Evolutionary conservation across 23 red algal genomes (phyloP).

Genomic region (Gracilaria vermiculophylla): DNA sequence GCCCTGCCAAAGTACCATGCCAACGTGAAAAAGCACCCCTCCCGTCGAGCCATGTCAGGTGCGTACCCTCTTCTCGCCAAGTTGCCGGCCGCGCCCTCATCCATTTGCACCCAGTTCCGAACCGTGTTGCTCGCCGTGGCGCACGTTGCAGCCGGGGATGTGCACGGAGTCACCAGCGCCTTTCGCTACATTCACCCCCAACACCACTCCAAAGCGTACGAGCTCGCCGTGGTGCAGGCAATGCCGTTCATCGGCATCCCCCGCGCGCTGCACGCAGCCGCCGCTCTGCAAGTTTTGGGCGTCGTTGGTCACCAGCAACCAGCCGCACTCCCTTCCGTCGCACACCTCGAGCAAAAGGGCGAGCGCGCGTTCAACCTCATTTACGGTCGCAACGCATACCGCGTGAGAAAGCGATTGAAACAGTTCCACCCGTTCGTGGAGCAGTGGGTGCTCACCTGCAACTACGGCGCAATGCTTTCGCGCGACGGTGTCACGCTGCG

Average conservation of each 20-base stretch:
- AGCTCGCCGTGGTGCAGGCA: constrained; percentile 67
- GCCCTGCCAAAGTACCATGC: no score
- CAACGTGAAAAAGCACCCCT: no score
- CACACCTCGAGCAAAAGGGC: not conserved
- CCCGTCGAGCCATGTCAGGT: not conserved
- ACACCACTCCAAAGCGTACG: constrained; percentile 47
- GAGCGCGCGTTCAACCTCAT: constrained; percentile 43
- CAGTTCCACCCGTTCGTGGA: constrained; percentile 71
- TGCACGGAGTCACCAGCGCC: constrained; percentile 33
- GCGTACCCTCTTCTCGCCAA: constrained; percentile 34
- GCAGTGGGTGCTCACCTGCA: constrained; percentile 69
- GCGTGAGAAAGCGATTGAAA: constrained; percentile 52
- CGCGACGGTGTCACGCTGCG: constrained; percentile 48
- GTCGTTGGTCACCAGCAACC: not conserved
- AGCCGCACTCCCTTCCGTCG: not conserved
- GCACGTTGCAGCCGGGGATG: constrained; percentile 65
- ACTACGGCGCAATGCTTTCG: constrained; percentile 63
- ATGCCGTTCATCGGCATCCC: constrained; percentile 76
- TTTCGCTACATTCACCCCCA: constrained; percentile 32
- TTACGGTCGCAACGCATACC: constrained; percentile 57
- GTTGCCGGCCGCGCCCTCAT: constrained; percentile 12
- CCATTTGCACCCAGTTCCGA: constrained; percentile 47
- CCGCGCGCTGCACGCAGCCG: constrained; percentile 62
- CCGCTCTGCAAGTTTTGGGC: constrained; percentile 54
- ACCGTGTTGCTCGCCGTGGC: constrained; percentile 56